phyloP scores from a whole-genome alignment of 768 basidiomycete species.

The Mrakia hoshinonis region DNA sequence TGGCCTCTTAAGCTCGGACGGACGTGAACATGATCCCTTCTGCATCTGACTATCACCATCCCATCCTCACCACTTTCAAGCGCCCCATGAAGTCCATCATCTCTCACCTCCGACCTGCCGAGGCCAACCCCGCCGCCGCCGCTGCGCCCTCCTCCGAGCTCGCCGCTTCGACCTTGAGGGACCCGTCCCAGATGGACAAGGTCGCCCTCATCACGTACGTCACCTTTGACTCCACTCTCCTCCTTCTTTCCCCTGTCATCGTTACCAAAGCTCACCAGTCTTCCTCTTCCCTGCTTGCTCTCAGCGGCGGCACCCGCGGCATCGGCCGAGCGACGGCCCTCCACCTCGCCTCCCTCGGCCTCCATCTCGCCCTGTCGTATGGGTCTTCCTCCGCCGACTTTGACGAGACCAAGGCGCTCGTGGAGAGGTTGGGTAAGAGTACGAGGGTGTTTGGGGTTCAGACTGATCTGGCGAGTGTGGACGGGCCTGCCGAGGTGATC shows the following conservation, averaged over 20 bases:
- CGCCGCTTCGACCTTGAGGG: neutral
- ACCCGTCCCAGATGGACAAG: neutral
- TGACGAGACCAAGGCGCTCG: neutral
- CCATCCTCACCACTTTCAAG: neutral
- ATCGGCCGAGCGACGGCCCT: neutral
- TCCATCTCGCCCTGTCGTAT: neutral
- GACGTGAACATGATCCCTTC: no score
- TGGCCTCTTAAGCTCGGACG: no score
- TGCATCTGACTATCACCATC: no score
- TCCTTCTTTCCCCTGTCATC: neutral
- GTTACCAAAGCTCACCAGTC: neutral
- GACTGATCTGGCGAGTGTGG: neutral
- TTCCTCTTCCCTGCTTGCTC: neutral
- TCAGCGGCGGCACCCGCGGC: neutral
- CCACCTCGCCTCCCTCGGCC: neutral
- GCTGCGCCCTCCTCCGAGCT: neutral
- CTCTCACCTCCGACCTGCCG: neutral
- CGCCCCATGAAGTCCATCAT: neutral
- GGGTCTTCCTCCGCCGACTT: neutral
- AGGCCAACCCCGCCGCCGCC: no score
- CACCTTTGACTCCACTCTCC: neutral
- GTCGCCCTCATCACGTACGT: slow-evolving; percentile 7
- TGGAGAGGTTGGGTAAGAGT: neutral
- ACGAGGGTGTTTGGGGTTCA: neutral
- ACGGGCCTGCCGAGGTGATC: neutral